phyloP scores from a whole-genome alignment of 345 rosid species.

The Hypericum perforatum region DNA sequence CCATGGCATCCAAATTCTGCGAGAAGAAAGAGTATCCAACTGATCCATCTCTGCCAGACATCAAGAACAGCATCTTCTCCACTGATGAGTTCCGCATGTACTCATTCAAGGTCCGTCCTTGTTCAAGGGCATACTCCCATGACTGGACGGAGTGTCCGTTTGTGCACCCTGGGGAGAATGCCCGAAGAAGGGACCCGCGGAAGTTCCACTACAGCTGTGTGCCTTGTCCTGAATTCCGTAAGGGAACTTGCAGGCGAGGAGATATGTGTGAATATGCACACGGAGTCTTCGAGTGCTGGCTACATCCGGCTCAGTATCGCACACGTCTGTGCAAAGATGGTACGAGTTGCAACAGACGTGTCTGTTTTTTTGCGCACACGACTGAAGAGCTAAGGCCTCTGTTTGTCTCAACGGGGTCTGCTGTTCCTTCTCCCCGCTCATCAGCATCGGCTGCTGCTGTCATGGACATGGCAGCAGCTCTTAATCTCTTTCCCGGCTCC shows the following conservation, averaged over 20 bases:
- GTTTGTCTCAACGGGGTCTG: conserved; percentile 82
- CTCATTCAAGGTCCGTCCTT: conserved; percentile 87
- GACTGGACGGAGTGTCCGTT: conserved; percentile 99
- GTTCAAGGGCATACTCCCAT: conserved; percentile 93
- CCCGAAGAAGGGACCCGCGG: conserved; percentile 93
- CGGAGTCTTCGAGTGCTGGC: conserved; percentile 98
- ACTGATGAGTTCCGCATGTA: conserved; percentile 96
- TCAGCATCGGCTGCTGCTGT: conserved; percentile 15
- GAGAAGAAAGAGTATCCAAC: conserved; percentile 86
- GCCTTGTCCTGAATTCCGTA: conserved; percentile 90
- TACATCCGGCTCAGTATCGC: conserved; percentile 93
- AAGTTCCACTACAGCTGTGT: conserved; percentile 95
- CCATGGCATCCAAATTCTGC: conserved; percentile 27
- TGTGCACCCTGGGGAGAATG: conserved; percentile 96
- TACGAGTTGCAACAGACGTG: conserved; percentile 69
- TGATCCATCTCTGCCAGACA: conserved; percentile 92
- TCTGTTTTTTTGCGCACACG: conserved; percentile 91
- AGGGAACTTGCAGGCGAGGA: conserved; percentile 87
- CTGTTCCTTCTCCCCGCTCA: conserved; percentile 52
- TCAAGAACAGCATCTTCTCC: conserved; percentile 83
- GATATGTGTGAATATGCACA: conserved; percentile 98
- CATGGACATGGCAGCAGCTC: conserved; percentile 20
- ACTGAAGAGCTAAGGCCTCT: conserved; percentile 85
- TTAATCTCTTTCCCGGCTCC: conserved; percentile 19
- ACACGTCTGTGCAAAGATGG: conserved; percentile 93